Evolutionary conservation across 257 asterid genomes (phyloP), one percentile per base, ranked within the genome.

Genomic region (Prunella vulgaris): DNA sequence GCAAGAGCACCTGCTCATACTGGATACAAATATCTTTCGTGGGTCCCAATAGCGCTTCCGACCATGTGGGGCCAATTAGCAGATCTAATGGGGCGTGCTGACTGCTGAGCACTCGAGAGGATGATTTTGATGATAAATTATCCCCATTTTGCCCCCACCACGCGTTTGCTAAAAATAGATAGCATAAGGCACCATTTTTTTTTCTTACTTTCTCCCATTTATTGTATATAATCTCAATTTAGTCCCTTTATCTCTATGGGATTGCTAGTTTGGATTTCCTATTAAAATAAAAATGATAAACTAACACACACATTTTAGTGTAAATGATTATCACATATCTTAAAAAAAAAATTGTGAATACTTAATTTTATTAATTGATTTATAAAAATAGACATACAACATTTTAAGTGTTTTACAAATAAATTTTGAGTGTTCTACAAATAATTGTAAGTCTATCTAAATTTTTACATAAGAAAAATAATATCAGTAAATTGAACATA

Each of bases 21-120:
- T 32, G 61, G 28, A 60, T 48, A 38, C 68, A 37, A 60, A 46
- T 13, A 49, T 20, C 3, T 24, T 7, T 12, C 14, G 21, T 60
- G 60, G 62, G 59, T 13, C 49, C 69, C 33, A 30, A 3, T 30
- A n/a, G 6, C 33, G 33, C 52, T 13, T 4, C 17, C 2, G 12
- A 2, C 14, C 14, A 4, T 10, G 44, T 37, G 44, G 44, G 14
- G 2, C 22, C 61, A 7, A 18, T n/a, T 21, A 21, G 8, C 61
- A 17, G 60, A 62, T 70, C 48, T 27, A 6, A 17, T 37, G 51
- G 71, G 71, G 62, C 61, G 71, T 51, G 71, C 28, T 25, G 28
- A 25, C 28, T 3, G 3, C 22, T 48, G 61, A 49, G 61, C 62
- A 51, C 62, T 27, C 28, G 49, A 15, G 24, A 28, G 10, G 69